Base-by-base conservation (phyloP, 2,329 filamentous ascomycete genomes). In the Cladorrhinum sp. region DNA sequence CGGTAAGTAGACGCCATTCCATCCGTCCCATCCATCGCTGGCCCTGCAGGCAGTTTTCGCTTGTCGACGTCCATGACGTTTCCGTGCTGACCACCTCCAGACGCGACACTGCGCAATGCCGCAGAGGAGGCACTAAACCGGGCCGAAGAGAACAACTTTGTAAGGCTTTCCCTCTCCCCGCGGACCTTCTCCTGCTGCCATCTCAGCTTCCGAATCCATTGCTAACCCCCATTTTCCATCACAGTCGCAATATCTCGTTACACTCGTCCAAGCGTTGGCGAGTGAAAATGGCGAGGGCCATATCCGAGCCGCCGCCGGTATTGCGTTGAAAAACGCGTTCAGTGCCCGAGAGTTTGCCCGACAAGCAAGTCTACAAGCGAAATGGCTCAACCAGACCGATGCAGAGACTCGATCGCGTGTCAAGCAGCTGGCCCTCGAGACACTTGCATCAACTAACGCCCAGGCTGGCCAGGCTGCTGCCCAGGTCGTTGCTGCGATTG, bases 251-350 rank as follows among this genome's bases (percentile, higher is more conserved):
- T 99, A 99, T 79, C 87, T 98, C 68, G 87, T 89, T 68, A 95
- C 92, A 66, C 90, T 99, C 73, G 93, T 95, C 68, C 89, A 91
- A 78, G 92, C 96, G 78, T 87, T 99, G 72, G 92, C 93, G 74
- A 96, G 97, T 78, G 93, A 98, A 73, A 84, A 85, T 69, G 88
- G 90, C 67, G 83, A 90, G 73, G 85, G 90, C 66, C 85, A 91
- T 73, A 95, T 97, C 74, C 90, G 95, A 83, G 90, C 91, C 69
- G 93, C 95, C 69, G 95, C 95, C 70, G 95, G 93, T 86, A 86
- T 99, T 70, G 93, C 95, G 69, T 83, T 99, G 73, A 99, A 99
- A 81, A 99, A 99, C 83, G 90, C 95, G 71, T 98, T 99, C 81
- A 92, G 91, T 73, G 91, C 93, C 72, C 90, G 95, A 82, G 95